phyloP scores from a whole-genome alignment of 2,329 filamentous ascomycete species.

The Alternaria tenuissima region DNA sequence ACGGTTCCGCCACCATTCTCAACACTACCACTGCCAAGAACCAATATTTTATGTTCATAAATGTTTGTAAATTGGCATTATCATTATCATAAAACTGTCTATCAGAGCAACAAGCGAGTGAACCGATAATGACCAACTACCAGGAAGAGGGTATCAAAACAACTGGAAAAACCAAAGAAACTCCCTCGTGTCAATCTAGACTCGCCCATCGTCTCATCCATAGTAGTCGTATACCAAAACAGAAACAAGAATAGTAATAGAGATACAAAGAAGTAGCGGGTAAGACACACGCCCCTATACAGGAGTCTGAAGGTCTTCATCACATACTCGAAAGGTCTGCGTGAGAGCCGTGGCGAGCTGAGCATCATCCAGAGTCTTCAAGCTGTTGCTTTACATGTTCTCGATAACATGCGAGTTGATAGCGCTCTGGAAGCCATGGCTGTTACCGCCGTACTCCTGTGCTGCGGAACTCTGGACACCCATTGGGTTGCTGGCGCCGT shows the following conservation, averaged over 20 bases:
- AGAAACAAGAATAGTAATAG: not conserved
- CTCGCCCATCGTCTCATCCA: not conserved
- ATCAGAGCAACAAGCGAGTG: conserved; percentile 10
- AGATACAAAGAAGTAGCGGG: not conserved
- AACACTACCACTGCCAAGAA: not conserved
- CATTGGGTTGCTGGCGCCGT: conserved; percentile 36
- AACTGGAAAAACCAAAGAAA: not conserved
- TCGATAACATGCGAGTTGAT: conserved; percentile 85
- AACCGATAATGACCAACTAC: conserved; percentile 9
- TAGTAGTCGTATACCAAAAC: not conserved
- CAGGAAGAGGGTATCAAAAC: conserved; percentile 19
- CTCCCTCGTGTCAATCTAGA: not conserved
- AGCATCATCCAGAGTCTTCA: not conserved
- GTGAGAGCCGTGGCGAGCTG: not conserved
- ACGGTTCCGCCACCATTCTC: no score
- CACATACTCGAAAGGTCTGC: not conserved
- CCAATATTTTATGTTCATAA: no score
- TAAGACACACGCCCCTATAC: not conserved
- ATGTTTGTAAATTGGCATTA: not conserved
- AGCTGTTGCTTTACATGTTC: conserved; percentile 69
- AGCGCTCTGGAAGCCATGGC: conserved; percentile 74
- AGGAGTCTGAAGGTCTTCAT: not conserved
- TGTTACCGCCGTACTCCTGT: conserved; percentile 50
- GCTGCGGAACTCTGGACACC: conserved; percentile 30
- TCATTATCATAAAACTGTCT: conserved; percentile 11